Percentiles rank a stretch among this genome's conserved stretches.
phyloP scores from a whole-genome alignment of 2,329 filamentous ascomycete species.

The Apiospora aurea region DNA sequence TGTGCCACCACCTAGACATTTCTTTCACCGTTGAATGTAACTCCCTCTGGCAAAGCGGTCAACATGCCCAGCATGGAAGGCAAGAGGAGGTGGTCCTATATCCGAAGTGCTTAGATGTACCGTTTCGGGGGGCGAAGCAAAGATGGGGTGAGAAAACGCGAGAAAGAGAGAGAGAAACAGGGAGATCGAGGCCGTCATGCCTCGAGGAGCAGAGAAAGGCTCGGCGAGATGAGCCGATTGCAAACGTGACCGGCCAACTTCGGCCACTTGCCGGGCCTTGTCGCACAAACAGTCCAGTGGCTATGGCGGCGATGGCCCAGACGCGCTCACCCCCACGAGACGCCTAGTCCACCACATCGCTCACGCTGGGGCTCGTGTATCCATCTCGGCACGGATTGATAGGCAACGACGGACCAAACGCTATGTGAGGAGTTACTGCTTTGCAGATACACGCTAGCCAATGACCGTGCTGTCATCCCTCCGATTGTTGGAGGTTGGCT shows the following conservation, averaged over 20 bases:
- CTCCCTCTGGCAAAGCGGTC: neutral
- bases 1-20: neutral
- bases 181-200: neutral
- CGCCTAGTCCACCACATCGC: conserved; percentile 1
- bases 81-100: neutral
- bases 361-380: conserved; percentile 11
- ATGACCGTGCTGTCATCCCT: neutral
- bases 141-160: neutral
- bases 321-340: neutral
- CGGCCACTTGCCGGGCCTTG: conserved; percentile 3
- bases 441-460: neutral
- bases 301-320: neutral
- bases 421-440: neutral
- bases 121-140: neutral
- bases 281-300: neutral
- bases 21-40: neutral
- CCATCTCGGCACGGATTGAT: neutral
- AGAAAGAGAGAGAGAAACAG: no score
- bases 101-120: neutral
- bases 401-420: neutral
- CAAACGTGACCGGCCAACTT: neutral
- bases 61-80: neutral
- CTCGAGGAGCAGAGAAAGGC: neutral
- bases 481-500: neutral
- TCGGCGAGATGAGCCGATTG: neutral